These are phyloP conservation scores for Phytophthora fragariae DNA, from an alignment of 352 stramenopile species.

Conservation along the genomic window DNA sequence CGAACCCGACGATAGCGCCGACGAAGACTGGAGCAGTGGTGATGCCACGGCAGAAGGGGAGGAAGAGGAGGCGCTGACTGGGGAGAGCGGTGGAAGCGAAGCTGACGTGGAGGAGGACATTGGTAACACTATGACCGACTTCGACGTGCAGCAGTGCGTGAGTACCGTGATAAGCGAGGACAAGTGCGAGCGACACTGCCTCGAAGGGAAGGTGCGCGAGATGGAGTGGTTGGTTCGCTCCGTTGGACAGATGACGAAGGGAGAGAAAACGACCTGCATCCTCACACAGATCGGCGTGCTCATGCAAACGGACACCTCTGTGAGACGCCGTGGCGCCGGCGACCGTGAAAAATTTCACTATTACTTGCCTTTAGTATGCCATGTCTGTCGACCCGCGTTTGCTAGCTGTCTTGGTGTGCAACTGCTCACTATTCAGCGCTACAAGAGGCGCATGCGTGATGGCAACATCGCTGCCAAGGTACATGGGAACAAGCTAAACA, in stretches of 20 bases:
- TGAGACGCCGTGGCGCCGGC: neutral
- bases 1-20: neutral
- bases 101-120: slow-evolving; percentile 5
- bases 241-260: neutral
- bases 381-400: neutral
- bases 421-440: neutral
- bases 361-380: neutral
- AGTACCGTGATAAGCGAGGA: neutral
- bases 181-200: neutral
- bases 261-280: neutral
- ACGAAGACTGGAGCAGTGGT: neutral
- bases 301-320: neutral
- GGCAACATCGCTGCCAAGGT: neutral
- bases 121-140: neutral
- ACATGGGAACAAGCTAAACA: slow-evolving; percentile 16
- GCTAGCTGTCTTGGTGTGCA: neutral
- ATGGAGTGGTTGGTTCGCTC: slow-evolving; percentile 7
- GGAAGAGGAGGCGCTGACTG: neutral
- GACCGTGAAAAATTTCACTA: neutral
- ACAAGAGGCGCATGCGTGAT: slow-evolving; percentile 6
- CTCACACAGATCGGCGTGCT: neutral
- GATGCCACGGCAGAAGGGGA: neutral
- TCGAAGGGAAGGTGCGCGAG: neutral
- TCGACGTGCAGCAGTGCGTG: neutral
- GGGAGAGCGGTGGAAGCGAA: neutral